These are phyloP conservation scores for Aspergillus pseudoviridinutans DNA, from an alignment of 2,329 filamentous ascomycete genomes.

Conservation along the genomic window DNA sequence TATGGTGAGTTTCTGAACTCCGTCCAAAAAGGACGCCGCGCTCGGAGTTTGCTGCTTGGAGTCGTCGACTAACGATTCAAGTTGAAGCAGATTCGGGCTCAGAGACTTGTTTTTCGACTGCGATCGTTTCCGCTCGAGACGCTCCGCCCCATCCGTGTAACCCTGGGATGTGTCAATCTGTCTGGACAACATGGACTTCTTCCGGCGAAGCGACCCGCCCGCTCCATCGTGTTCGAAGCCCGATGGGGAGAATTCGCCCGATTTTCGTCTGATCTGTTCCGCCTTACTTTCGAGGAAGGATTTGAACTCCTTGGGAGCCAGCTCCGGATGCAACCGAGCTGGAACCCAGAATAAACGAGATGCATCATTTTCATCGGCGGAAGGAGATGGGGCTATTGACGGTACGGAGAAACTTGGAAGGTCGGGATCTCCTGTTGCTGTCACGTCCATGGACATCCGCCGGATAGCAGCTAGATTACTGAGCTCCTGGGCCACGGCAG, in stretches of 20 bases:
- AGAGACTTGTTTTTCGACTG: constrained; percentile 50
- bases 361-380: constrained; percentile 73
- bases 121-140: constrained; percentile 70
- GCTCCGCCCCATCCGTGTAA: constrained; percentile 80
- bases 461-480: constrained; percentile 88
- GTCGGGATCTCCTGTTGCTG: constrained; percentile 57
- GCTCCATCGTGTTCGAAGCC: constrained; percentile 52
- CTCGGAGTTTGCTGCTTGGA: constrained; percentile 65
- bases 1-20: constrained; percentile 42
- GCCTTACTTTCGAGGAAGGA: constrained; percentile 92
- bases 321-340: constrained; percentile 85
- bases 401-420: constrained; percentile 44
- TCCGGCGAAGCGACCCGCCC: constrained; percentile 65
- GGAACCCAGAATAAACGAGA: constrained; percentile 94
- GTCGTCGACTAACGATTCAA: constrained; percentile 81
- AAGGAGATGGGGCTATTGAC: constrained; percentile 40
- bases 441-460: constrained; percentile 91
- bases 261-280: constrained; percentile 80
- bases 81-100: constrained; percentile 62
- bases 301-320: constrained; percentile 95
- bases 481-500: constrained; percentile 84
- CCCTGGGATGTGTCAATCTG: constrained; percentile 76
- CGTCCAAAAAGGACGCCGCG: constrained; percentile 54
- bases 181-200: constrained; percentile 92
- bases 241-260: constrained; percentile 62